These are phyloP conservation scores for Beta macrorhiza DNA, from an alignment of 179 eudicot species.

Conservation along the genomic window DNA sequence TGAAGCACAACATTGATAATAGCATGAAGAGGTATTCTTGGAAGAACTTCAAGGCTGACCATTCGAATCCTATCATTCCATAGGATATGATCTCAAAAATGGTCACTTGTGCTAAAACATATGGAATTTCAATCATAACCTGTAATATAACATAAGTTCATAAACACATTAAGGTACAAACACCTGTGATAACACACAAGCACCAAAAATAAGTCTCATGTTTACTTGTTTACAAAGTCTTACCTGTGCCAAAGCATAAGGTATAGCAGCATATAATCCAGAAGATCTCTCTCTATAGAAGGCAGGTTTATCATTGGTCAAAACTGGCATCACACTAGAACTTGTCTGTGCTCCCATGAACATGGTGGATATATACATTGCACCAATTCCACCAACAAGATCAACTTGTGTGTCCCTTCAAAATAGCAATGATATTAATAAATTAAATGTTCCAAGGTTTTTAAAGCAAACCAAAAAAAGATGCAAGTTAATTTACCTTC, in stretches of 20 bases:
- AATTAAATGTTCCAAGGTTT: not conserved
- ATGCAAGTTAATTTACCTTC: slow-evolving; percentile 1
- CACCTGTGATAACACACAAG: too few relatives aligned
- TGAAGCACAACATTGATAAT: slow-evolving; percentile 26
- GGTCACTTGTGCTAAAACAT: slow-evolving; percentile 22
- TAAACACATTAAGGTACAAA: too few relatives aligned
- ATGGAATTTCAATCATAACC: slow-evolving; percentile 29
- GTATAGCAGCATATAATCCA: slow-evolving; percentile 29
- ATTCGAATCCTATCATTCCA: slow-evolving; percentile 30
- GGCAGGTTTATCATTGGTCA: slow-evolving; percentile 5
- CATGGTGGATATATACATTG: slow-evolving; percentile 22
- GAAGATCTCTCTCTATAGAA: slow-evolving; percentile 29
- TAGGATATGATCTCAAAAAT: slow-evolving; percentile 23
- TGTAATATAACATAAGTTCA: not conserved
- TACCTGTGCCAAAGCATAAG: slow-evolving; percentile 35
- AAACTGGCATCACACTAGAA: slow-evolving; percentile 13
- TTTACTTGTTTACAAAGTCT: not conserved
- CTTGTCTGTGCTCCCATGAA: slow-evolving; percentile 31
- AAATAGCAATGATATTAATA: not conserved
- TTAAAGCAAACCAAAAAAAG: not conserved
- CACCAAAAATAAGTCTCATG: not conserved
- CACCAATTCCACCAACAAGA: slow-evolving; percentile 26
- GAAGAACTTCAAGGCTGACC: slow-evolving; percentile 24
- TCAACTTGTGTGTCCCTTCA: slow-evolving; percentile 25
- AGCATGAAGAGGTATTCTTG: slow-evolving; percentile 20